A percentile compares a stretch with the other conserved stretches of the same genome.
phyloP scores from a whole-genome alignment of 2,329 filamentous ascomycete genomes.

The Calonectria crousiana region DNA sequence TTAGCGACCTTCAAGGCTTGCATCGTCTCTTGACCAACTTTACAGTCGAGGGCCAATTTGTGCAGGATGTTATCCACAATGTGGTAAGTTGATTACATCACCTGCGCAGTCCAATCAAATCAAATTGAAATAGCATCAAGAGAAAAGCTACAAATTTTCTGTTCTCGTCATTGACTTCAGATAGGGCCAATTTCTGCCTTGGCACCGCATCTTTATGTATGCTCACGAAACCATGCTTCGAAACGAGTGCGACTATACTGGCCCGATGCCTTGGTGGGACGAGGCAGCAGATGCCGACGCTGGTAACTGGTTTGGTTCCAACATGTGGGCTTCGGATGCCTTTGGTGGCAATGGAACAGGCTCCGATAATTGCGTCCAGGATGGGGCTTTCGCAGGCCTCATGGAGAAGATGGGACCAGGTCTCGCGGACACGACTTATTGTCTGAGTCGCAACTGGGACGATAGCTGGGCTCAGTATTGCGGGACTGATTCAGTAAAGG shows the following conservation, averaged over 20 bases:
- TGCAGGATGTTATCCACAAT: constrained; percentile 9
- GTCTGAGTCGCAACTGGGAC: background rate
- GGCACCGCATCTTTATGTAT: background rate
- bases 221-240: background rate
- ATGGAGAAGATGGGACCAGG: background rate
- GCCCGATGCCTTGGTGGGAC: constrained; percentile 3
- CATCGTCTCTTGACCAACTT: constrained; percentile 5
- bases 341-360: constrained; percentile 1
- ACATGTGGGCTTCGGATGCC: constrained; percentile 3
- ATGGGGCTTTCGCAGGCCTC: background rate
- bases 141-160: background rate
- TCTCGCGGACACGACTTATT: background rate
- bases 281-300: background rate
- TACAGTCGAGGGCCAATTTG: background rate
- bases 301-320: background rate
- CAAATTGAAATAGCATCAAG: background rate
- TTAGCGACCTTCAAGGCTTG: background rate
- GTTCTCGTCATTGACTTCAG: background rate
- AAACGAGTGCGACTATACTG: background rate
- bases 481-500: background rate
- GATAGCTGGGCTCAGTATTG: constrained; percentile 2
- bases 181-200: constrained; percentile 3
- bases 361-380: background rate
- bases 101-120: background rate
- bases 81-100: background rate